Percentiles rank a stretch among this genome's conserved stretches.
Evolutionary conservation across 495 filamentous ascomycete genomes (phyloP).

Genomic region (Cairneyella variabilis): DNA sequence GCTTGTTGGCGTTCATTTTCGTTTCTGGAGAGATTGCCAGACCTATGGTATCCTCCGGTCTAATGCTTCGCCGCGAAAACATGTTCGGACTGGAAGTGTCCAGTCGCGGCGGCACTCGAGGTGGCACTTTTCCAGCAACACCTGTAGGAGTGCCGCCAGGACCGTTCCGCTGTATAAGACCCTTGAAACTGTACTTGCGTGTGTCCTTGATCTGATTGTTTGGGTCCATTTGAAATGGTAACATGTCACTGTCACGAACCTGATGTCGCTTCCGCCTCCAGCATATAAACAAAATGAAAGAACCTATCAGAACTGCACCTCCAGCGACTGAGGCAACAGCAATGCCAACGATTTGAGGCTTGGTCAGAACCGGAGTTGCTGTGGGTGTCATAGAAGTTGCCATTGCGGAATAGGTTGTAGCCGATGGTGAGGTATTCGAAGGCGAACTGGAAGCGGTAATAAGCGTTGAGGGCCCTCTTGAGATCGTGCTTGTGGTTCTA

Average conservation of each 20-base stretch:
- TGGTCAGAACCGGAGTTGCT: conserved; percentile 14
- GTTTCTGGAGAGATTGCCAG: conserved; percentile 38
- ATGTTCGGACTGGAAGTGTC: conserved; percentile 24
- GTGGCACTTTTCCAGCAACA: conserved; percentile 37
- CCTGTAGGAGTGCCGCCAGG: too few species aligned
- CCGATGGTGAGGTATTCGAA: conserved; percentile 11
- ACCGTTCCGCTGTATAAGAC: too few species aligned
- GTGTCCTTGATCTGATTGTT: conserved; percentile 11
- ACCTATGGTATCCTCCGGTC: conserved; percentile 33
- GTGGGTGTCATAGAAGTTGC: conserved; percentile 21
- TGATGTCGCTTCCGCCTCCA: conserved; percentile 29
- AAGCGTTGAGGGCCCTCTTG: neutral
- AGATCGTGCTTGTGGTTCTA: conserved; percentile 15
- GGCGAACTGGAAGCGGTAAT: conserved; percentile 7
- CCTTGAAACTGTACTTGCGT: conserved; percentile 13
- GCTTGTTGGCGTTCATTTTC: neutral
- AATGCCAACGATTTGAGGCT: conserved; percentile 44
- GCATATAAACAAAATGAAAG: conserved; percentile 39
- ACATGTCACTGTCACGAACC: conserved; percentile 36
- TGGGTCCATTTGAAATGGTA: conserved; percentile 34
- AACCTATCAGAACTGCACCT: conserved; percentile 32
- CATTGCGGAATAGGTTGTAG: conserved; percentile 13
- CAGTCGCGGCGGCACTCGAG: conserved; percentile 28
- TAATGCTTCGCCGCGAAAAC: conserved; percentile 28
- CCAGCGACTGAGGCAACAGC: conserved; percentile 39